These are phyloP conservation scores for Hyparrhenia diplandra DNA, from an alignment of 176 grass and related monocot species.

Conservation along the genomic window DNA sequence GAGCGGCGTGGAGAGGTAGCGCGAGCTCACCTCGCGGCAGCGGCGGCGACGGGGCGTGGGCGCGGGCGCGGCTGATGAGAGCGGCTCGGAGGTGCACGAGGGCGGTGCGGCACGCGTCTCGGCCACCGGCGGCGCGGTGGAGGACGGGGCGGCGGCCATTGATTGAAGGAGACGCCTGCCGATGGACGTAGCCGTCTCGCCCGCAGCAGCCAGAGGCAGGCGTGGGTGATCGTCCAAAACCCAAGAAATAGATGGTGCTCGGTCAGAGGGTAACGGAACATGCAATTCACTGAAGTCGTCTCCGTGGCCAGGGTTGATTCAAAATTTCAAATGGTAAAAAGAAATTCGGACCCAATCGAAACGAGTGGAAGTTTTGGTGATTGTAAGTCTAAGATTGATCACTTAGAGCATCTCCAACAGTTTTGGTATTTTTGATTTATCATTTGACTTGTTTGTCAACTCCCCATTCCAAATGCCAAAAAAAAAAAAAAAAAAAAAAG, in stretches of 20 bases:
- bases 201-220: too few relatives aligned
- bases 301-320: background rate
- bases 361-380: background rate
- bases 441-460: too few relatives aligned
- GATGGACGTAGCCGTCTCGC: background rate
- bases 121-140: background rate
- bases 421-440: too few relatives aligned
- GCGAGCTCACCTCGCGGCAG: constrained; percentile 1
- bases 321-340: background rate
- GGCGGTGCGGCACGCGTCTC: background rate
- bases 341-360: background rate
- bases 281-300: too few relatives aligned
- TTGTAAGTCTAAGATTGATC: too few relatives aligned
- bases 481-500: too few relatives aligned
- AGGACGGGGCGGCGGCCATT: background rate
- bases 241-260: too few relatives aligned
- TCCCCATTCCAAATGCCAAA: too few relatives aligned
- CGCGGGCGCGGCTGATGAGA: background rate
- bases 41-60: background rate
- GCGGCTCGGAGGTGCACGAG: background rate
- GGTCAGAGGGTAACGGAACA: too few relatives aligned
- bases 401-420: too few relatives aligned
- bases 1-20: constrained; percentile 1
- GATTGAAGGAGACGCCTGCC: background rate
- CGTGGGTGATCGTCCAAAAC: too few relatives aligned